These are phyloP conservation scores for Cetradonia linearis DNA, from an alignment of 495 filamentous ascomycete species.

Conservation along the genomic window DNA sequence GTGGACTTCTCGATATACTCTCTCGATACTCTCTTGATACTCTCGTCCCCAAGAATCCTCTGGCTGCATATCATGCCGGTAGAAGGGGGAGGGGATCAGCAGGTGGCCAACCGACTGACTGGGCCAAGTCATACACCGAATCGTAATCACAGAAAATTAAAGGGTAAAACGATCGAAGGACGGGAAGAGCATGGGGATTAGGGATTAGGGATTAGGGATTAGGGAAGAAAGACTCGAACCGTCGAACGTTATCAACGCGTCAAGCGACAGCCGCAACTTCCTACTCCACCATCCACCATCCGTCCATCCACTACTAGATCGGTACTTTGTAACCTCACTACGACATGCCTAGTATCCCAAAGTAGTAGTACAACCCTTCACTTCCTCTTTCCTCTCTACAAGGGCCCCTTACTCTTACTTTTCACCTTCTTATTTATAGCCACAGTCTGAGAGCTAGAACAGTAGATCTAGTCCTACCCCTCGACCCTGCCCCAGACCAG, in stretches of 20 bases:
- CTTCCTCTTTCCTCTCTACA: neutral
- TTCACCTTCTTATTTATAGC: neutral
- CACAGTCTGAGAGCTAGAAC: neutral
- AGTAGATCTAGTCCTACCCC: neutral
- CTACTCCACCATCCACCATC: too few species aligned
- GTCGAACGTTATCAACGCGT: constrained; percentile 8
- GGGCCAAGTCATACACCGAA: too few species aligned
- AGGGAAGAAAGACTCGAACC: neutral
- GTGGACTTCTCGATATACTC: neutral
- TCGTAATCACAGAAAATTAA: neutral
- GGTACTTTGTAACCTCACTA: neutral
- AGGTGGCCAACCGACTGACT: too few species aligned
- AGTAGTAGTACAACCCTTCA: neutral
- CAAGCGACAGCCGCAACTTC: constrained; percentile 11
- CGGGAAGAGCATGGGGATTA: neutral
- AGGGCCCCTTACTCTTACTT: neutral
- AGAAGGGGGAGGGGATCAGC: too few species aligned
- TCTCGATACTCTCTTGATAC: neutral
- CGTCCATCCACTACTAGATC: neutral
- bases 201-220: neutral
- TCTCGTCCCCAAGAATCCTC: neutral
- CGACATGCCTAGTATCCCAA: too few species aligned
- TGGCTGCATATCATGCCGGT: neutral
- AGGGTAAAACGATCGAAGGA: neutral
- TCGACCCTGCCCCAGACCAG: neutral